Base-by-base conservation (phyloP, 129 eudicot species). In the Calendula officinalis region DNA sequence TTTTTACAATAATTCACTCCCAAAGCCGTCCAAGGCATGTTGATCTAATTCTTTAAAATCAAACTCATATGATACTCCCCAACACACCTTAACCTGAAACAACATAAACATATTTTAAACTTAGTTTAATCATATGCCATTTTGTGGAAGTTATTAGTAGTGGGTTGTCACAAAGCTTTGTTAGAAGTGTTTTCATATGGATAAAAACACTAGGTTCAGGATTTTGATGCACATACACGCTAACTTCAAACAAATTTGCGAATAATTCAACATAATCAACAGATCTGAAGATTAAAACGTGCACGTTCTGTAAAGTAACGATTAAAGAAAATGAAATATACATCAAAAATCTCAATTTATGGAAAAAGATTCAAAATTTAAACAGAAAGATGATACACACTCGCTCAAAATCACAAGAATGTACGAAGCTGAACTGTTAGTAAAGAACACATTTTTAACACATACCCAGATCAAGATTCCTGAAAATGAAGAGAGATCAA, bases 11-110 rank as follows among this genome's bases (percentile, higher is more conserved):
- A 71, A 71, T 64, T 74, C 13, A 75, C 73, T 47, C 73, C 75
- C 56, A 60, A 51, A 58, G 63, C 69, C 46, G 47, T 81, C 94
- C 94, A 86, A 63, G 84, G 84, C 94, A 86, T 86, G 69, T 77
- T 82, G 77, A 54, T 70, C 43, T 35, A 48, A 17, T 65, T 68
- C 52, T 56, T 66, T 32, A 40, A 64, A 66, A 41, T 11, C 65
- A 74, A 41, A 35, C 7, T 56, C 41, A 55, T 74, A 64, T 12
- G 14, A 45, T 8, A 58, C 7, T 47, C 40, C 69, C 65, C 64
- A 70, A 42, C 2, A 46, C 75, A 41, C 77, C 75, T 55, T 16
- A 47, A 41, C 8, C 83, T 75, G 67, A 63, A 75, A 65, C 48
- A 41, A n/a, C 54, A 35, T 5, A 69, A 72, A 16, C 52, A 53